Base-by-base conservation (phyloP, 139 green algal genomes). In the Zygnema circumcarinatum region DNA sequence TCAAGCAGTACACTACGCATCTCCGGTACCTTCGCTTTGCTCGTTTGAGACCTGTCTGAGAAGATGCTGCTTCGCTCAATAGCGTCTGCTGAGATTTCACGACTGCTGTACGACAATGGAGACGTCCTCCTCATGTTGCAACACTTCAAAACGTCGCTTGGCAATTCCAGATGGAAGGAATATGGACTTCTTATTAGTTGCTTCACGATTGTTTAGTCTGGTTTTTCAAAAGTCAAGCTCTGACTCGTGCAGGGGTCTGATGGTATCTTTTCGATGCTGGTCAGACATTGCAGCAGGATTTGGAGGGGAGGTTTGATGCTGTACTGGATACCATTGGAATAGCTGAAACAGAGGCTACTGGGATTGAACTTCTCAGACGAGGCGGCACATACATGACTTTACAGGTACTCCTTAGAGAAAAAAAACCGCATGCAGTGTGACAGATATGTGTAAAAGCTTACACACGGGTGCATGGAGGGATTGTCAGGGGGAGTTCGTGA, bases 301-400 rank as follows among this genome's bases (percentile, higher is more conserved):
- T 87, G 2, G 74, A 87, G 2, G 82, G 82, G 25, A 2, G 31
- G 25, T 88, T 56, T 47, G 82, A 88, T 39, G 82, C 35, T 1
- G 82, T 88, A 22, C 21, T 88, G 38, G 82, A 88, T 47, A 87
- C 82, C 25, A 74, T 88, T 11, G 82, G 82, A 39, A 87, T 67
- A 22, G 31, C 72, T 7, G 82, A 86, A 35, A 88, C 82, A 38
- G 82, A 88, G 38, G 72, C 35, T 21, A 21, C 39, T 47, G 82
- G 82, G 22, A 32, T 88, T 7, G 67, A 87, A 2, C n/a, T 88
- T 31, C 73, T 88, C 31, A 2, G 2, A 33, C 25, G 2, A 20
- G 82, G 82, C 7, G 82, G 82, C 2, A 31, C n/a, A 7, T 88
- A 88, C 20, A 41, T 88, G 31, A 88, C 82, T 22, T 53, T 88